phyloP scores from a whole-genome alignment of 1,284 basidiomycete genomes.

The Heterobasidion occidentale region DNA sequence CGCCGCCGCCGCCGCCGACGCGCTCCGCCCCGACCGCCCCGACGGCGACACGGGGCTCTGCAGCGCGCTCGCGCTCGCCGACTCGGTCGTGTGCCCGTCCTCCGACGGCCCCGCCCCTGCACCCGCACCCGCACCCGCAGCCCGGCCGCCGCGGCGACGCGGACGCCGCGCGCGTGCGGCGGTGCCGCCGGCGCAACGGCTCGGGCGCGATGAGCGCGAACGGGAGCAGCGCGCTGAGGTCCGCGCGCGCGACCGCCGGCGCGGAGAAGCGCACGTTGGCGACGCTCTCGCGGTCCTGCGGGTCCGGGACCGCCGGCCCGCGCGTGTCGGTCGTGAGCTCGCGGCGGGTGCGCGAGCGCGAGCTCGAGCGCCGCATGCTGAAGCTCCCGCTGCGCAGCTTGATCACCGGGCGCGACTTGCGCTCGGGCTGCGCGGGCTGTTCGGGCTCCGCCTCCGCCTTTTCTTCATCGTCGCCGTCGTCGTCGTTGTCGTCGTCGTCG shows the following conservation, averaged over 20 bases:
- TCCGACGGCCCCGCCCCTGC: constrained; percentile 30
- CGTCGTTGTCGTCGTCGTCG: constrained; percentile 19
- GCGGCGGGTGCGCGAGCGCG: constrained; percentile 65
- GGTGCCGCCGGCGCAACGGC: constrained; percentile 18
- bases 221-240: constrained; percentile 51
- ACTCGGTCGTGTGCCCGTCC: constrained; percentile 28
- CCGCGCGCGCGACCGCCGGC: constrained; percentile 46
- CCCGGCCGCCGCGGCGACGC: neutral
- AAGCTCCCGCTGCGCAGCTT: constrained; percentile 49
- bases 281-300: constrained; percentile 53
- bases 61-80: constrained; percentile 10
- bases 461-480: constrained; percentile 25
- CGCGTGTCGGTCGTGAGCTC: constrained; percentile 50
- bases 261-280: constrained; percentile 74
- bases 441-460: constrained; percentile 27
- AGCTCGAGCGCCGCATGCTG: constrained; percentile 32
- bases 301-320: constrained; percentile 41
- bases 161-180: too few relatives aligned
- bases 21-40: constrained; percentile 21
- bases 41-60: constrained; percentile 17
- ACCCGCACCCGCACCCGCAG: neutral
- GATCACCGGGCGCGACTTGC: constrained; percentile 57
- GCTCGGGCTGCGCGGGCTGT: neutral
- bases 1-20: neutral
- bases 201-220: constrained; percentile 77